phyloP scores from a whole-genome alignment of 2,329 filamentous ascomycete species.

The Pseudopyricularia javanii region DNA sequence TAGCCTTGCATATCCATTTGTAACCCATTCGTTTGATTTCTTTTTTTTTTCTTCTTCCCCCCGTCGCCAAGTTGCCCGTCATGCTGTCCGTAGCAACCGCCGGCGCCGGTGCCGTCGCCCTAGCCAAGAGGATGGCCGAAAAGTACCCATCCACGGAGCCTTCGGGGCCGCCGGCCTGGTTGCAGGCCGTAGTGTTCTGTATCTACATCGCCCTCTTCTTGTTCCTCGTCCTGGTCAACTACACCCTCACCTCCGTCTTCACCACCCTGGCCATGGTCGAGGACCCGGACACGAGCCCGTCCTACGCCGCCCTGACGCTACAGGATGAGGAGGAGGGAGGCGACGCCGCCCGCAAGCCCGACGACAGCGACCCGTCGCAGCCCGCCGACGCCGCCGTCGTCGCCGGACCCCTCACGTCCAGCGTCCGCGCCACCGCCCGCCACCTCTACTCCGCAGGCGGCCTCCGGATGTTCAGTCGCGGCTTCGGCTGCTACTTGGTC shows the following conservation, averaged over 20 bases:
- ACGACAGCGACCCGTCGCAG: slow-evolving; percentile 15
- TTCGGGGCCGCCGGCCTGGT: no score
- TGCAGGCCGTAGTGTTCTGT: slow-evolving; percentile 21
- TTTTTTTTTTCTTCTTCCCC: no score
- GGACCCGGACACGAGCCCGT: slow-evolving; percentile 37
- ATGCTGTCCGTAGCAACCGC: no score
- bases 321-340: slow-evolving; percentile 19
- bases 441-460: slow-evolving; percentile 52
- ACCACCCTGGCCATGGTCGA: slow-evolving; percentile 45
- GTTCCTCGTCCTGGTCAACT: slow-evolving; percentile 29
- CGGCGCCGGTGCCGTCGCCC: no score
- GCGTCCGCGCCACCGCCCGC: slow-evolving; percentile 35
- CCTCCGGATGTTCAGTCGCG: slow-evolving; percentile 56
- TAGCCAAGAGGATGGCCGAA: no score
- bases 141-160: no score
- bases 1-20: no score
- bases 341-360: slow-evolving; percentile 15
- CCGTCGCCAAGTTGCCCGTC: no score
- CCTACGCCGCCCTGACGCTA: slow-evolving; percentile 35
- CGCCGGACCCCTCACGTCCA: slow-evolving; percentile 27
- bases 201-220: slow-evolving; percentile 30
- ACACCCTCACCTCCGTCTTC: slow-evolving; percentile 37
- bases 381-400: slow-evolving; percentile 7
- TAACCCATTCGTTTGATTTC: no score
- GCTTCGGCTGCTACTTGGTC: slow-evolving; percentile 38